Evolutionary conservation across 2,329 filamentous ascomycete species (phyloP).

Genomic region (Penicillium olsonii): DNA sequence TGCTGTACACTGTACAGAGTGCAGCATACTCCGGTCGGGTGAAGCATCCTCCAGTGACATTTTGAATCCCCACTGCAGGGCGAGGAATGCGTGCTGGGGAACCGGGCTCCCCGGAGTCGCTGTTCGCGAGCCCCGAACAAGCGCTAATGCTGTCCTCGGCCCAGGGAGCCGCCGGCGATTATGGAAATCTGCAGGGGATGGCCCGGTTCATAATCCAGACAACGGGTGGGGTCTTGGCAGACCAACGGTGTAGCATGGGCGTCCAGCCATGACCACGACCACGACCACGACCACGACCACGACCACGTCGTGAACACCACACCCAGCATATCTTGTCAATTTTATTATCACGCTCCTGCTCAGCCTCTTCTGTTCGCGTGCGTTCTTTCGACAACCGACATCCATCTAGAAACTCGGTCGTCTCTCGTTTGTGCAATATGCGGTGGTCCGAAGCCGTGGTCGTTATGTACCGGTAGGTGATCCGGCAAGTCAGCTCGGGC

Average conservation of each 20-base stretch:
- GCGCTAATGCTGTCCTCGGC: background rate
- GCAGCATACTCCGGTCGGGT: too few species aligned
- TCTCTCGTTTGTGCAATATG: constrained; percentile 10
- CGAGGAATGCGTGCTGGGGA: background rate
- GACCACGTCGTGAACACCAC: background rate
- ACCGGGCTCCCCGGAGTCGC: background rate
- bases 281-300: too few species aligned
- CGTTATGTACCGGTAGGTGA: constrained; percentile 32
- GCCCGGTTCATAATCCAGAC: background rate
- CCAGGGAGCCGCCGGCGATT: background rate
- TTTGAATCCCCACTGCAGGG: background rate
- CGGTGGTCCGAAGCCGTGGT: constrained; percentile 17
- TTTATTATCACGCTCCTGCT: background rate
- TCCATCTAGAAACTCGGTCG: constrained; percentile 25
- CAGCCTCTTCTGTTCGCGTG: constrained; percentile 2
- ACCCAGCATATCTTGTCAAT: background rate
- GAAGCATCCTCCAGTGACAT: background rate
- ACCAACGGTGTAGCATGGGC: constrained; percentile 34
- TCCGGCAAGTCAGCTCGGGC: constrained; percentile 6
- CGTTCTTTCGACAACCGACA: constrained; percentile 25
- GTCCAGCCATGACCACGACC: too few species aligned
- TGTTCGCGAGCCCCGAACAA: background rate
- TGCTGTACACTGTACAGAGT: too few species aligned
- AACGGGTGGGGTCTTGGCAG: background rate
- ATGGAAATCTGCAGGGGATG: background rate